Percentiles rank a stretch among this genome's conserved stretches.
Evolutionary conservation across 2,329 filamentous ascomycete genomes (phyloP).

Genomic region (Dactylellina haptotyla): DNA sequence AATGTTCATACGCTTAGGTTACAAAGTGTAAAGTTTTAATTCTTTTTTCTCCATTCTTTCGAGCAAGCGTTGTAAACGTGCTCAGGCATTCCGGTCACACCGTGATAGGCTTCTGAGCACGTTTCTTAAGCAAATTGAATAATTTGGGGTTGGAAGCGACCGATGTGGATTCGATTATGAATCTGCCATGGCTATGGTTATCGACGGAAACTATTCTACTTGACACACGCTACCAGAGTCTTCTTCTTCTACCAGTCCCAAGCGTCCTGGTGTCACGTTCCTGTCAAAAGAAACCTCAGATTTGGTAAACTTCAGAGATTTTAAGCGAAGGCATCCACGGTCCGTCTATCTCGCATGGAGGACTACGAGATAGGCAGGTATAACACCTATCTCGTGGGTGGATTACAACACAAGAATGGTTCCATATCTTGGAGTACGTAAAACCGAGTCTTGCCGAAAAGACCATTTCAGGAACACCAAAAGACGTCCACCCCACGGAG

Average conservation of each 20-base stretch:
- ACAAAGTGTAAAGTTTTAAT: background rate
- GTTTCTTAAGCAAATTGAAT: slow-evolving; percentile 43
- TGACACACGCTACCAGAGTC: slow-evolving; percentile 26
- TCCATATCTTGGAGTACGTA: slow-evolving; percentile 40
- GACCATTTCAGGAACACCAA: slow-evolving; percentile 10
- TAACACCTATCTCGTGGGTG: slow-evolving; percentile 34
- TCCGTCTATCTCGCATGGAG: slow-evolving; percentile 53
- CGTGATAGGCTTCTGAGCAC: slow-evolving; percentile 52
- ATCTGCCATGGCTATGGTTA: slow-evolving; percentile 8
- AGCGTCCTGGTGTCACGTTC: background rate
- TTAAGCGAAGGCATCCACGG: slow-evolving; percentile 54
- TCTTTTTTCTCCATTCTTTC: no score
- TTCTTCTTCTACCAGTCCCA: background rate
- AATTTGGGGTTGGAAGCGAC: slow-evolving; percentile 38
- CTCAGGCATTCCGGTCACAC: slow-evolving; percentile 28
- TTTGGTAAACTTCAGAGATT: slow-evolving; percentile 38
- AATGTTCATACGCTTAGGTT: background rate
- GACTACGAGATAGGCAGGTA: slow-evolving; percentile 48
- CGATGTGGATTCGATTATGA: background rate
- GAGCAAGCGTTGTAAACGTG: no score
- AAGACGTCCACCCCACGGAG: slow-evolving; percentile 23
- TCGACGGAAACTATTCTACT: slow-evolving; percentile 47
- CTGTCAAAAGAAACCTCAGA: slow-evolving; percentile 17
- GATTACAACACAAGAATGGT: slow-evolving; percentile 29
- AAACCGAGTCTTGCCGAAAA: slow-evolving; percentile 12